Conservation (phyloP, 2,329 filamentous ascomycete genomes). For the Sporothrix dimorphospora region DNA sequence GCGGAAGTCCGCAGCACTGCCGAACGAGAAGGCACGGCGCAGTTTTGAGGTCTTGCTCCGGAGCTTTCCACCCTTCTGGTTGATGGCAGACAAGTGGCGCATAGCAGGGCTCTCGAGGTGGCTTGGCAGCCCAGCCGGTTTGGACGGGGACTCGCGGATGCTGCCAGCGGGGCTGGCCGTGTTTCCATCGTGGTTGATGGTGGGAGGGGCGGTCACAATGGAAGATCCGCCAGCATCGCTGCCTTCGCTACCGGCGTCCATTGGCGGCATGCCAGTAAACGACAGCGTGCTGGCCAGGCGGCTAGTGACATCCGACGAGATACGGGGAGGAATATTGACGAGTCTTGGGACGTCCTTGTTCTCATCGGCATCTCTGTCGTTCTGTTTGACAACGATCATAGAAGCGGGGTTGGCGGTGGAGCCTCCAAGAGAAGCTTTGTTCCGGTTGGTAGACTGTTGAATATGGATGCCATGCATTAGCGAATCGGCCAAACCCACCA, state of each 20-base stretch:
- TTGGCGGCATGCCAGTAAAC: slow-evolving; percentile 70
- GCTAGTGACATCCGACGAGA: slow-evolving; percentile 56
- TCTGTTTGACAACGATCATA: slow-evolving; percentile 39
- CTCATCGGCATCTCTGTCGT: slow-evolving; percentile 47
- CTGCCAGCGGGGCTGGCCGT: slow-evolving; percentile 8
- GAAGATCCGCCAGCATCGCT: slow-evolving; percentile 34
- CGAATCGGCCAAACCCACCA: slow-evolving; percentile 35
- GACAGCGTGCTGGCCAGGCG: slow-evolving; percentile 70
- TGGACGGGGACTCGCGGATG: background rate
- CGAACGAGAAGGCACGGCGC: slow-evolving; percentile 92
- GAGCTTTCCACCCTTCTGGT: slow-evolving; percentile 74
- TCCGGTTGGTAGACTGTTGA: slow-evolving; percentile 63
- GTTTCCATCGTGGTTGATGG: background rate
- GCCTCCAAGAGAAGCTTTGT: slow-evolving; percentile 51
- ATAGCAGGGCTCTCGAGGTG: slow-evolving; percentile 70
- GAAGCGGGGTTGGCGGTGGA: slow-evolving; percentile 58
- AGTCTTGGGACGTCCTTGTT: slow-evolving; percentile 59
- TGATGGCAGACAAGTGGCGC: slow-evolving; percentile 84
- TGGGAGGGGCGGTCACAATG: slow-evolving; percentile 33
- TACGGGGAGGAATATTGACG: slow-evolving; percentile 63
- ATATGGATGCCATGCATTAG: slow-evolving; percentile 51
- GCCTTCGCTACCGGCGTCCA: slow-evolving; percentile 59
- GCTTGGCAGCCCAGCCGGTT: slow-evolving; percentile 35
- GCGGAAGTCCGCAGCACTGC: slow-evolving; percentile 87
- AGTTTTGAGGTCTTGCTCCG: slow-evolving; percentile 87